A percentile compares a stretch with the other conserved stretches of the same genome.
These are phyloP conservation scores for Citrus unshiu DNA, from an alignment of 345 rosid genomes.

Conservation along the genomic window DNA sequence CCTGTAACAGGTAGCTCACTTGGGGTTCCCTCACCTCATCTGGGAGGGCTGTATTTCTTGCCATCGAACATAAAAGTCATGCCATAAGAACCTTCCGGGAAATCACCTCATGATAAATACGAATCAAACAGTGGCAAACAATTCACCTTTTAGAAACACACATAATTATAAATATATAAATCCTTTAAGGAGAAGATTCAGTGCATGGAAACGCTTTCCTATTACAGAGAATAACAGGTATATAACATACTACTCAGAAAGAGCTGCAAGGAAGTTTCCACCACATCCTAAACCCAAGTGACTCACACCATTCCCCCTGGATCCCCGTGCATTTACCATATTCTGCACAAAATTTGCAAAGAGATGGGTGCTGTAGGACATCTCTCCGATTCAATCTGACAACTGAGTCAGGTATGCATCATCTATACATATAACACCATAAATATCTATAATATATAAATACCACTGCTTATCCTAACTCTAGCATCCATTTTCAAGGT, in stretches of 20 bases:
- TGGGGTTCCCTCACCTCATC: no score
- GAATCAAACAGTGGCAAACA: background rate
- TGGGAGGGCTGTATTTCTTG: background rate
- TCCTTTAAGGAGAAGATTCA: background rate
- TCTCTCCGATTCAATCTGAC: slow-evolving; percentile 1
- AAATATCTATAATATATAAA: background rate
- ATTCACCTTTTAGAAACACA: background rate
- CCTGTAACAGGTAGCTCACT: background rate
- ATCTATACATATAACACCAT: slow-evolving; percentile 16
- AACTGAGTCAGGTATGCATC: slow-evolving; percentile 9
- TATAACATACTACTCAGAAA: slow-evolving; percentile 12
- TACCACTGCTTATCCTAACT: background rate
- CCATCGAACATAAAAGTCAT: background rate
- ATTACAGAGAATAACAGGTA: background rate
- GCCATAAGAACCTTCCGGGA: background rate
- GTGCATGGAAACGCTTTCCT: background rate
- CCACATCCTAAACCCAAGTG: background rate
- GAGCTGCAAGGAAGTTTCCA: background rate
- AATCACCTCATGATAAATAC: background rate
- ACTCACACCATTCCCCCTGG: background rate
- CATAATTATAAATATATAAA: background rate
- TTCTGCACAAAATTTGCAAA: slow-evolving; percentile 1
- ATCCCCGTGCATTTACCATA: background rate
- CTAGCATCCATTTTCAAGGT: slow-evolving; percentile 24
- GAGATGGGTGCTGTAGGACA: background rate